Evolutionary conservation across 2,329 filamentous ascomycete genomes (phyloP).

Genomic region (Beauveria varroae): DNA sequence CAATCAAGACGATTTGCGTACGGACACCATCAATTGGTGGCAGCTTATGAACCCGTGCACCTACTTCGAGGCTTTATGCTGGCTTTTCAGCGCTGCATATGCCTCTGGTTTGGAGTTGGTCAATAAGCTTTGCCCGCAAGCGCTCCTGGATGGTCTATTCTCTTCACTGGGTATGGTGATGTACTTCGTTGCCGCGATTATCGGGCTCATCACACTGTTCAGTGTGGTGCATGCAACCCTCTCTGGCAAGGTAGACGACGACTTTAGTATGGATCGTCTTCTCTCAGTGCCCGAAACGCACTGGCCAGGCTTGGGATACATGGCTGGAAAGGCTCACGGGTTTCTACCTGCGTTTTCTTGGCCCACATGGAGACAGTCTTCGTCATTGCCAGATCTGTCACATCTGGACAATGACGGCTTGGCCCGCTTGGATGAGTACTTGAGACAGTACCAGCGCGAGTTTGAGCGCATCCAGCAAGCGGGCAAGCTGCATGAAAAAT

Average conservation of each 20-base stretch:
- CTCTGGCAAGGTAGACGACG: constrained; percentile 9
- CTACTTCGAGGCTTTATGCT: constrained; percentile 21
- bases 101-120: constrained; percentile 16
- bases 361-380: neutral
- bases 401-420: constrained; percentile 14
- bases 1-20: constrained; percentile 5
- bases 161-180: constrained; percentile 7
- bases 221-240: constrained; percentile 3
- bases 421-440: constrained; percentile 17
- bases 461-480: constrained; percentile 23
- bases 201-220: constrained; percentile 1
- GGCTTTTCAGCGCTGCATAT: constrained; percentile 17
- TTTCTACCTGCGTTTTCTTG: constrained; percentile 7
- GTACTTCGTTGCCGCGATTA: neutral
- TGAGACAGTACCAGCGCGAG: constrained; percentile 23
- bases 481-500: constrained; percentile 27
- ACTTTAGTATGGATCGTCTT: constrained; percentile 4
- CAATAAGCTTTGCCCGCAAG: constrained; percentile 9
- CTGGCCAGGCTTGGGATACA: constrained; percentile 13
- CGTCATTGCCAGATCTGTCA: constrained; percentile 4
- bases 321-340: constrained; percentile 15
- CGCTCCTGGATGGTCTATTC: constrained; percentile 10
- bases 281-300: constrained; percentile 5
- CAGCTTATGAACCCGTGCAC: constrained; percentile 25
- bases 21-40: constrained; percentile 17